Evolutionary conservation across 306 rosid species (phyloP).

Genomic region (Neltuma alba): DNA sequence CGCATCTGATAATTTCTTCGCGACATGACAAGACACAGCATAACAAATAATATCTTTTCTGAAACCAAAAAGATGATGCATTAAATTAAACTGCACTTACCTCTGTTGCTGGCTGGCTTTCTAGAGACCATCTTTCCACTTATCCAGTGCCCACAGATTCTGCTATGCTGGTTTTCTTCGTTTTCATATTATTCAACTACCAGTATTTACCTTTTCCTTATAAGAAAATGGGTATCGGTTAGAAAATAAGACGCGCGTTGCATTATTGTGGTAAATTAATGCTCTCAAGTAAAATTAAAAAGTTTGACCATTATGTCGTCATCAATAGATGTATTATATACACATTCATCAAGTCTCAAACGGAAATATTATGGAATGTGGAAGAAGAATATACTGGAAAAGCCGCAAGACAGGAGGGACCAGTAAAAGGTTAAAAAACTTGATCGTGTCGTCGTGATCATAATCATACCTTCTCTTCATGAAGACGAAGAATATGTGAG

Average conservation of each 20-base stretch:
- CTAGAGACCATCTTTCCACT: background rate
- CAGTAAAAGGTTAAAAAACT: background rate
- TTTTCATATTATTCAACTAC: background rate
- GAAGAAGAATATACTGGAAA: background rate
- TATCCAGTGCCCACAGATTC: background rate
- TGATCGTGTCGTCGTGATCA: background rate
- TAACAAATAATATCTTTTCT: background rate
- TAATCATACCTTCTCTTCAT: background rate
- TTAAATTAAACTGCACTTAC: background rate
- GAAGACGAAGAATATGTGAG: background rate
- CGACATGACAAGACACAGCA: background rate
- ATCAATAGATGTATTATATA: background rate
- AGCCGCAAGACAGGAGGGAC: background rate
- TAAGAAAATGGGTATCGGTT: background rate
- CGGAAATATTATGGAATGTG: background rate
- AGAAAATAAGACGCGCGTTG: background rate
- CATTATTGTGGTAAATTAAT: background rate
- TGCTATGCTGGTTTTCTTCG: background rate
- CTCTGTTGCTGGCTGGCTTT: constrained; percentile 11
- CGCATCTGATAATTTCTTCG: background rate
- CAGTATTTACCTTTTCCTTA: background rate
- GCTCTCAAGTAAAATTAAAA: background rate
- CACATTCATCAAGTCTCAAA: background rate
- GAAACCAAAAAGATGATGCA: background rate
- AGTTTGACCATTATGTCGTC: background rate